Percentiles rank a stretch among this genome's conserved stretches.
Evolutionary conservation across 306 rosid genomes (phyloP).

Genomic region (Prunus mongolica): DNA sequence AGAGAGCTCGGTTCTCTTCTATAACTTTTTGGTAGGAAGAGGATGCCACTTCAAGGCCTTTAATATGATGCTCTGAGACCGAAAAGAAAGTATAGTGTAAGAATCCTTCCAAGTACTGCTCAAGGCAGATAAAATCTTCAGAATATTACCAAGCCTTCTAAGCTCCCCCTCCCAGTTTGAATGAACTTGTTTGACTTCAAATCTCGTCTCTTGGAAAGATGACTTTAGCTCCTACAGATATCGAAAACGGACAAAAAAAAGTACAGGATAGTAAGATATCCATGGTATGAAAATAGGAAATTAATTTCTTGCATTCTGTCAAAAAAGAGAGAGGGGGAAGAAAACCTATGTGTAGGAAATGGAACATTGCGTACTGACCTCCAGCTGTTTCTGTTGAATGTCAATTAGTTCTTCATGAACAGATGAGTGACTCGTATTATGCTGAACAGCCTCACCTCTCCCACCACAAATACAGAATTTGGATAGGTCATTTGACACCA

Average conservation of each 20-base stretch:
- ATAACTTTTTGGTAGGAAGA: slow-evolving; percentile 79
- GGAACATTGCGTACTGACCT: slow-evolving; percentile 36
- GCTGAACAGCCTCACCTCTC: slow-evolving; percentile 37
- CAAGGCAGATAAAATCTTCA: slow-evolving; percentile 17
- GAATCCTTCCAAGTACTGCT: slow-evolving; percentile 6
- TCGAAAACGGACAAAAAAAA: background rate
- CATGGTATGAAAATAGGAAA: background rate
- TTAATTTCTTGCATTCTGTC: background rate
- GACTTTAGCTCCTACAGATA: slow-evolving; percentile 54
- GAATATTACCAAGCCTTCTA: slow-evolving; percentile 67
- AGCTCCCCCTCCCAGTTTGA: slow-evolving; percentile 62
- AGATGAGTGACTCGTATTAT: slow-evolving; percentile 23
- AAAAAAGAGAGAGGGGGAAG: background rate
- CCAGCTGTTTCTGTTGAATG: slow-evolving; percentile 67
- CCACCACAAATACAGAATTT: slow-evolving; percentile 73
- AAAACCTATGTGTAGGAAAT: background rate
- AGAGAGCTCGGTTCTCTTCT: slow-evolving; percentile 79
- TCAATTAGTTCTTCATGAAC: slow-evolving; percentile 42
- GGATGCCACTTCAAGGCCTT: slow-evolving; percentile 70
- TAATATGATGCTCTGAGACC: slow-evolving; percentile 60
- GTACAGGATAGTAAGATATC: background rate
- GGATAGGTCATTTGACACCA: slow-evolving; percentile 65
- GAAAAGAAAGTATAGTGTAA: background rate
- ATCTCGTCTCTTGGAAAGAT: slow-evolving; percentile 52
- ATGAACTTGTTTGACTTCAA: slow-evolving; percentile 56